Conservation (phyloP, 2,329 filamentous ascomycete species). For the Ophiostoma tasmaniense region DNA sequence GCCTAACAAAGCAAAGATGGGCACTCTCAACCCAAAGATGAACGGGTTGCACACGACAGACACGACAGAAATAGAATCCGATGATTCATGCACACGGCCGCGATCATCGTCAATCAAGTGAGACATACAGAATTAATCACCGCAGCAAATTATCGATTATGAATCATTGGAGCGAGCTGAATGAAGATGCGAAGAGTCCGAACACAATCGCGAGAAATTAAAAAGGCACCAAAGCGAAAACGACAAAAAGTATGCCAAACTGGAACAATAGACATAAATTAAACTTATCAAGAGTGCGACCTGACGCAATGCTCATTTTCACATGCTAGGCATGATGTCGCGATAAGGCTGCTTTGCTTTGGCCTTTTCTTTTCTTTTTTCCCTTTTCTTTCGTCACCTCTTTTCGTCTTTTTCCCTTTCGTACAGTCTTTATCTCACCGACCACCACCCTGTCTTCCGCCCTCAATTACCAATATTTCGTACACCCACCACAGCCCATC, state of each 20-base stretch:
- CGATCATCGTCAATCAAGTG: neutral
- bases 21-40: neutral
- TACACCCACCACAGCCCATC: neutral
- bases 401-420: neutral
- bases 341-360: neutral
- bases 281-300: neutral
- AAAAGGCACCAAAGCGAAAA: neutral
- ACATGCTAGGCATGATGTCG: neutral
- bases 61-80: neutral
- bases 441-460: neutral
- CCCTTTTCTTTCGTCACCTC: neutral
- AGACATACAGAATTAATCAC: neutral
- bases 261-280: neutral
- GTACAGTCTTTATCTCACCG: neutral
- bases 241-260: neutral
- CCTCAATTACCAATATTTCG: neutral
- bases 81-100: neutral
- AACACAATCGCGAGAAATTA: neutral
- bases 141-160: neutral
- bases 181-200: neutral
- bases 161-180: neutral
- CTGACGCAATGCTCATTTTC: neutral
- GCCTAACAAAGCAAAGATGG: neutral
- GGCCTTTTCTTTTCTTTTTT: neutral
- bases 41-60: neutral